These are phyloP conservation scores for Oryza nivara DNA, from an alignment of 176 grass and related monocot genomes.

Conservation along the genomic window DNA sequence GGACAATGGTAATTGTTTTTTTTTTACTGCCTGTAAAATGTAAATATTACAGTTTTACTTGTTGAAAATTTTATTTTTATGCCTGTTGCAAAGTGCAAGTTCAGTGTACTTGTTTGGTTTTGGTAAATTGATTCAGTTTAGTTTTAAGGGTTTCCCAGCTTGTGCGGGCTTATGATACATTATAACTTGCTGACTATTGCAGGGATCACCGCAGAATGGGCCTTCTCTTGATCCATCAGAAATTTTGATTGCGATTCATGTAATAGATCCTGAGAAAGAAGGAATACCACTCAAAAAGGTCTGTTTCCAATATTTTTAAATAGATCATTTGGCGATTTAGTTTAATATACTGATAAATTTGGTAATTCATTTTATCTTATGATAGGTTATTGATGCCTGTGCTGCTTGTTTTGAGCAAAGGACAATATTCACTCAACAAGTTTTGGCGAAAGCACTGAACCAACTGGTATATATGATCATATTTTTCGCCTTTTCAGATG, in stretches of 20 bases:
- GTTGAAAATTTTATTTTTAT: too few species aligned
- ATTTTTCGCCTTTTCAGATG: slow-evolving; percentile 16
- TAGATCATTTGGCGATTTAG: slow-evolving; percentile 22
- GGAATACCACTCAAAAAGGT: slow-evolving; percentile 88
- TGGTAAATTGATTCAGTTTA: slow-evolving; percentile 28
- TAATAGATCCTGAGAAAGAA: slow-evolving; percentile 93
- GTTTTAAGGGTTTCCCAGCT: neutral
- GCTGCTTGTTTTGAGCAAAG: slow-evolving; percentile 86
- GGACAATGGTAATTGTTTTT: too few species aligned
- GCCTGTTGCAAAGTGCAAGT: too few species aligned
- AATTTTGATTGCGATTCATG: slow-evolving; percentile 93
- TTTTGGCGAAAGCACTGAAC: slow-evolving; percentile 92
- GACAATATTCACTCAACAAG: slow-evolving; percentile 86
- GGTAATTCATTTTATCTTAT: slow-evolving; percentile 36
- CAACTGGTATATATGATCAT: slow-evolving; percentile 66
- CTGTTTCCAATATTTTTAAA: slow-evolving; percentile 31
- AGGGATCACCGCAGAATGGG: slow-evolving; percentile 73
- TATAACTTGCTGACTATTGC: slow-evolving; percentile 29
- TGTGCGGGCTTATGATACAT: slow-evolving; percentile 21
- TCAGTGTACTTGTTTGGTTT: neutral
- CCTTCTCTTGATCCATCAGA: slow-evolving; percentile 81
- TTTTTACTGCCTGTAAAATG: too few species aligned
- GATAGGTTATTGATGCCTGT: slow-evolving; percentile 91
- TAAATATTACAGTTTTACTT: too few species aligned
- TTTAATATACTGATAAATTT: slow-evolving; percentile 21